A percentile compares a stretch with the other conserved stretches of the same genome.
These are phyloP conservation scores for Triticum dicoccoides DNA, from an alignment of 176 grass and related monocot genomes.

Conservation along the genomic window DNA sequence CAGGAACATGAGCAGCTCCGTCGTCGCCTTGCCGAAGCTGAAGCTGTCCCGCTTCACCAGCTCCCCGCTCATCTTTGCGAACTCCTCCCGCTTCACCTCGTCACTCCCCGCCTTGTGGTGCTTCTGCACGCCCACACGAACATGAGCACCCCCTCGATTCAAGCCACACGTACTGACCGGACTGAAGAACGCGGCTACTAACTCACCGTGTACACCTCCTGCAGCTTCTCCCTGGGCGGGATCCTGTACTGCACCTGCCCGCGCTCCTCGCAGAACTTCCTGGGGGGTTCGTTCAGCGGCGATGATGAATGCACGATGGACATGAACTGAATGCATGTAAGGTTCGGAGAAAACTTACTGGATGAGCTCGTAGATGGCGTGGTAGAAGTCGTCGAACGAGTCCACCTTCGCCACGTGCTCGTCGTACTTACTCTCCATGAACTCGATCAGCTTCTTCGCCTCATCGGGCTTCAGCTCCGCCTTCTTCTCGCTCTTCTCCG, in stretches of 20 bases:
- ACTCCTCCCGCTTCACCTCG: conserved; percentile 20
- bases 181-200: too few relatives aligned
- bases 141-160: too few relatives aligned
- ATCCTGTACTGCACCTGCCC: conserved; percentile 52
- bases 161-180: too few relatives aligned
- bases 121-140: not conserved
- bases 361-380: conserved; percentile 54
- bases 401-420: not conserved
- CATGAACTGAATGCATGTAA: not conserved
- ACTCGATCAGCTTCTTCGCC: conserved; percentile 1
- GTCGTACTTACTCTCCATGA: conserved; percentile 30
- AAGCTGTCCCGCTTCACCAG: conserved; percentile 32
- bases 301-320: not conserved
- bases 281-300: not conserved
- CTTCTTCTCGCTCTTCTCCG: conserved; percentile 10
- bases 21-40: conserved; percentile 31
- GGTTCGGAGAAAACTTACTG: conserved; percentile 39
- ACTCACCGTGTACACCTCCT: not conserved
- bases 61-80: conserved; percentile 28
- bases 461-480: conserved; percentile 1
- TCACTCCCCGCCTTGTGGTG: not conserved
- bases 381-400: conserved; percentile 51
- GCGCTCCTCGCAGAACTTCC: conserved; percentile 44
- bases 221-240: not conserved
- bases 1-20: conserved; percentile 9